Percentiles rank a stretch among this genome's conserved stretches.
These are phyloP conservation scores for Pinus tabuliformis DNA, from an alignment of 75 land plant species.

Conservation along the genomic window DNA sequence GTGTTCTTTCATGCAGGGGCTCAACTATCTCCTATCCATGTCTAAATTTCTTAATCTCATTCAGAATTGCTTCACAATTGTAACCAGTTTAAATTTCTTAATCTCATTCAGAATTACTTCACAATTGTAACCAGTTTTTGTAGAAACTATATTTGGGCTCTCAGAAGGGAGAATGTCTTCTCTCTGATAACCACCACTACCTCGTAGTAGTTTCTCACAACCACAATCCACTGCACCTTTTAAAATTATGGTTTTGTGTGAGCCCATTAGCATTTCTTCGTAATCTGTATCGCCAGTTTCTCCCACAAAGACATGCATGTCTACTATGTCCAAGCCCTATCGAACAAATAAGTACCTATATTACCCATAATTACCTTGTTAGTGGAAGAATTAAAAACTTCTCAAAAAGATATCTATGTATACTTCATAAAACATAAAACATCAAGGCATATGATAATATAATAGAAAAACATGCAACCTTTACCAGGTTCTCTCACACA, in stretches of 20 bases:
- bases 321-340: slow-evolving; percentile 76
- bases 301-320: slow-evolving; percentile 78
- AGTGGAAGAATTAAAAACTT: no score
- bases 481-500: no score
- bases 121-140: slow-evolving; percentile 21
- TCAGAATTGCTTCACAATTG: slow-evolving; percentile 43
- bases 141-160: slow-evolving; percentile 41
- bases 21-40: no score
- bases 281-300: slow-evolving; percentile 89
- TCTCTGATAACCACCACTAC: slow-evolving; percentile 47
- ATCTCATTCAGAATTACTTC: slow-evolving; percentile 55
- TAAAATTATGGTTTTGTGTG: slow-evolving; percentile 70
- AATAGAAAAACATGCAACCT: no score
- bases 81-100: slow-evolving; percentile 28
- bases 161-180: slow-evolving; percentile 63
- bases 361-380: no score
- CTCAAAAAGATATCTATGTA: no score
- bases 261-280: slow-evolving; percentile 65
- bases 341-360: slow-evolving; percentile 80
- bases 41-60: slow-evolving; percentile 38
- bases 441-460: no score
- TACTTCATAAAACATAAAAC: no score
- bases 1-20: no score
- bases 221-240: slow-evolving; percentile 61
- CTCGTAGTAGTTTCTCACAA: slow-evolving; percentile 60